A percentile compares a stretch with the other conserved stretches of the same genome.
phyloP scores from a whole-genome alignment of 1,284 basidiomycete species.

The Moesziomyces sp. region DNA sequence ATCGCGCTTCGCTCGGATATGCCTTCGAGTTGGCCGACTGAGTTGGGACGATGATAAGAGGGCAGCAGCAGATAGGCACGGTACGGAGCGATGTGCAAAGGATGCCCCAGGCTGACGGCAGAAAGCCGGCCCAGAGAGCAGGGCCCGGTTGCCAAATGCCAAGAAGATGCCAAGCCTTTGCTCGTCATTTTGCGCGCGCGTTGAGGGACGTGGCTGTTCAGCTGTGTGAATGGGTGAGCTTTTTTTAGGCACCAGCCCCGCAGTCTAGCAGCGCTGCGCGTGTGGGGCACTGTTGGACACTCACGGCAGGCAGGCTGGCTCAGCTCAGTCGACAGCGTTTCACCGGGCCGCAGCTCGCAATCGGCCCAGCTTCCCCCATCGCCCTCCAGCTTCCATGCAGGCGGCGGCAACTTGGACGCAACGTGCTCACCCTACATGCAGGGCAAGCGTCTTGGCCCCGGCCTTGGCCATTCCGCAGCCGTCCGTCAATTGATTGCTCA shows the following conservation, averaged over 20 bases:
- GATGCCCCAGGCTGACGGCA: too few species aligned
- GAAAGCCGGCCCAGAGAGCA: background rate
- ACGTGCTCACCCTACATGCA: conserved; percentile 5
- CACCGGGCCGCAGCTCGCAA: background rate
- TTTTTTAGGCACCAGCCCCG: conserved; percentile 2
- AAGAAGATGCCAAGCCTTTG: conserved; percentile 30
- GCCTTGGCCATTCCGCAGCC: background rate
- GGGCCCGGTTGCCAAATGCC: conserved; percentile 10
- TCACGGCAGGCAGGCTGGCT: background rate
- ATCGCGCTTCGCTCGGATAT: background rate
- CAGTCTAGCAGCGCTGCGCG: background rate
- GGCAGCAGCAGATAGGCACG: too few species aligned
- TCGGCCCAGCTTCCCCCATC: background rate
- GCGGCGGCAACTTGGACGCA: conserved; percentile 11
- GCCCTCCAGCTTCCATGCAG: conserved; percentile 11
- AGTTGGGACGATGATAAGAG: too few species aligned
- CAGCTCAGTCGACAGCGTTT: background rate
- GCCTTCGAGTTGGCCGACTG: too few species aligned
- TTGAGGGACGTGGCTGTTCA: background rate
- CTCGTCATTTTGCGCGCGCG: conserved; percentile 18
- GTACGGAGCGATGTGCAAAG: too few species aligned
- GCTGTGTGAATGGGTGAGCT: conserved; percentile 1
- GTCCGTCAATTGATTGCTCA: too few species aligned
- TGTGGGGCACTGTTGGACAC: conserved; percentile 3
- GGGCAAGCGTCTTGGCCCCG: conserved; percentile 6